phyloP scores from a whole-genome alignment of 352 stramenopile species.

The Globisporangium iwayamae region DNA sequence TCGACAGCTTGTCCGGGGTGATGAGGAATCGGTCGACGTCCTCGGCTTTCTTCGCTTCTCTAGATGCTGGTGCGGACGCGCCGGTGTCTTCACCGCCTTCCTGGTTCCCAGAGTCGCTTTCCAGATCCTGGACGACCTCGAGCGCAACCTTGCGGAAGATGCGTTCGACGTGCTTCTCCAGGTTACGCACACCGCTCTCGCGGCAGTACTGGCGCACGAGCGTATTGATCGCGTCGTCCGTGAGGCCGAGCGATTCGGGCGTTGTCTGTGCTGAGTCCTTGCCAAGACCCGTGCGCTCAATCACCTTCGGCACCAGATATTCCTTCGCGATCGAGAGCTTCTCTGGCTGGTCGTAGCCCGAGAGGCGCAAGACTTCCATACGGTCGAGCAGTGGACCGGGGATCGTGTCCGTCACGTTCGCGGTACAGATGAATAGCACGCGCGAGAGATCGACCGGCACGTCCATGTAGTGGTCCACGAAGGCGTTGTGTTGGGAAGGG shows the following conservation, averaged over 20 bases:
- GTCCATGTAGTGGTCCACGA: slow-evolving; percentile 99
- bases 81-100: slow-evolving; percentile 41
- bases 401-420: slow-evolving; percentile 96
- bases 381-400: slow-evolving; percentile 96
- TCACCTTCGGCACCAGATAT: slow-evolving; percentile 97
- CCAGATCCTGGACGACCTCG: slow-evolving; percentile 91
- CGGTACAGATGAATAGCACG: slow-evolving; percentile 96
- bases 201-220: slow-evolving; percentile 93
- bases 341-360: slow-evolving; percentile 94
- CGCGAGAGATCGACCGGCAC: slow-evolving; percentile 97
- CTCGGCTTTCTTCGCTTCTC: slow-evolving; percentile 12
- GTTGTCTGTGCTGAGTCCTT: slow-evolving; percentile 47
- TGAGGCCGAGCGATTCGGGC: slow-evolving; percentile 88
- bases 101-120: slow-evolving; percentile 31
- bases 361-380: slow-evolving; percentile 98
- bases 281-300: slow-evolving; percentile 89
- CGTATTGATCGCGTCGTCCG: slow-evolving; percentile 90
- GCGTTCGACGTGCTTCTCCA: slow-evolving; percentile 98
- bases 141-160: slow-evolving; percentile 98
- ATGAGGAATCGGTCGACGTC: slow-evolving; percentile 87
- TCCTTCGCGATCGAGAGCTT: slow-evolving; percentile 98
- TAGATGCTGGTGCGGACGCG: not conserved
- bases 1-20: slow-evolving; percentile 91
- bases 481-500: slow-evolving; percentile 95
- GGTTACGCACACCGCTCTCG: slow-evolving; percentile 96